Evolutionary conservation across 2,329 filamentous ascomycete genomes (phyloP), one percentile per base, ranked within the genome.

Genomic region (Alternaria sp.): DNA sequence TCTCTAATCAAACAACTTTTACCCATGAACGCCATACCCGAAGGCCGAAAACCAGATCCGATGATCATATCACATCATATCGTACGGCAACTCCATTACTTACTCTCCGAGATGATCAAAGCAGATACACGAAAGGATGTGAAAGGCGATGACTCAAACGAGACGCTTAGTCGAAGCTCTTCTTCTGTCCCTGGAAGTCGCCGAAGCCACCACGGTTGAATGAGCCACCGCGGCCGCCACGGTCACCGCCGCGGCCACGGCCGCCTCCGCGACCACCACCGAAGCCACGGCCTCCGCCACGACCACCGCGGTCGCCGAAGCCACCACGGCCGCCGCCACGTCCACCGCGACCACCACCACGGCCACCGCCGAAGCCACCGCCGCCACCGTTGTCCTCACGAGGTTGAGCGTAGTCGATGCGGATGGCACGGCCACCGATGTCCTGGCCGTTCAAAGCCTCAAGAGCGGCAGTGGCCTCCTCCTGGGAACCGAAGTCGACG

Each of bases 161-260:
- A 55, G 50, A 55, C 55, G 58, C 60, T 68, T 80, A 80, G 80
- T 74, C 72, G 53, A 93, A 93, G 69, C 89, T 92, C 79, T 88
- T 89, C 89, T 94, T 96, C 85, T 89, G 91, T 82, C 93, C 93
- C 82, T 88, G 85, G 85, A 91, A 93, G 78, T 90, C 87, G 64
- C 88, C 85, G 74, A 89, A 87, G 75, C 87, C 87, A 64, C 83
- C 84, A 71, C 83, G 81, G 81, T 84, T 84, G 75, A 80, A 82
- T 25, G 77, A 76, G 58, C 84, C 81, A 68, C 83, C 72, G 59
- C 77, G 71, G 66, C 87, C 84, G 60, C 87, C 83, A 65, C 58
- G 58, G 30, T 18, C 58, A 50, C 83, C 80, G 23, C 83, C 80
- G 67, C 79, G 75, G 54, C 81, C 81, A 67, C 79, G 75, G 55